Evolutionary conservation across 192 early-diverging fungal genomes (phyloP), one percentile per base, ranked within the genome.

Genomic region (Rhizophagus clarus): DNA sequence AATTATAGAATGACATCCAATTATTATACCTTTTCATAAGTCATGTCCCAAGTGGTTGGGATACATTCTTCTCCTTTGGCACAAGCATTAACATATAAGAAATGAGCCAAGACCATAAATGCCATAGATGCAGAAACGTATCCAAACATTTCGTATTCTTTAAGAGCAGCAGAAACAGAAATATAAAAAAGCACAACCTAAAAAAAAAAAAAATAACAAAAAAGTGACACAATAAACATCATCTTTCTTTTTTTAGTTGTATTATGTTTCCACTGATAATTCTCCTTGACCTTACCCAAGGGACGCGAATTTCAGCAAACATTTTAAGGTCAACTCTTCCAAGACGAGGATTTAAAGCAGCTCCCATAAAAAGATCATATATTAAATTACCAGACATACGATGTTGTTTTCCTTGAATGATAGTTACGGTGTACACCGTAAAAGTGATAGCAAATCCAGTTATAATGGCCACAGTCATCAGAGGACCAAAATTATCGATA

Each of bases 401-500:
- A 69, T 89, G 87, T 24, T 82, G 76, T 8, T 82, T 83, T 63
- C 83, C 83, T 61, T 78, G 79, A 12, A 82, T 49, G 10, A 82
- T 69, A 60, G 83, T 77, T 42, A 66, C 63, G 26, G 80, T 7
- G 45, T 89, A 87, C 4, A 84, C 76, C 11, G 76, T 31, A 17
- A 84, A 80, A 1, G 89, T 88, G 72, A 89, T 45, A 20, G 51
- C 74, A 60, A 86, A 87, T 10, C 88, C 89, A 71, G 81, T 79
- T 63, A 91, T 87, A 31, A 89, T 84, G 6, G 88, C 85, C 14
- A 84, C 81, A 47, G 83, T 81, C 89, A 91, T 87, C 61, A 91
- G 82, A n/a, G 81, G 84, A 22, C 89, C 89, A 82, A 88, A 86
- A 40, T 91, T 86, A 76, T 89, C 88, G 79, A 88, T 86, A 72